phyloP scores from a whole-genome alignment of 2,329 filamentous ascomycete species.

The Aspergillus sp. region DNA sequence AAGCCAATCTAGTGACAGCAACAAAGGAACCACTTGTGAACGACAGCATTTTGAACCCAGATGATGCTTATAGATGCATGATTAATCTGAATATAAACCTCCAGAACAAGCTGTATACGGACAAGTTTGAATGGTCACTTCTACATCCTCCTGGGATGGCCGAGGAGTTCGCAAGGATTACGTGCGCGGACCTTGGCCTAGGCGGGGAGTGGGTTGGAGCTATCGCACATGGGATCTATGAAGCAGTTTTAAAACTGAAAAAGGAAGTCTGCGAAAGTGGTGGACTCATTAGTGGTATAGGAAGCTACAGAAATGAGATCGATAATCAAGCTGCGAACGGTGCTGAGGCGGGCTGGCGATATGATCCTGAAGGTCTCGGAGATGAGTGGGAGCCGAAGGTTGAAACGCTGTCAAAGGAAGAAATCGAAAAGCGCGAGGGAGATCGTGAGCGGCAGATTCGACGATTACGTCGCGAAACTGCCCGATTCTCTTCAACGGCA shows the following conservation, averaged over 20 bases:
- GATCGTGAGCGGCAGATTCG: slow-evolving; percentile 90
- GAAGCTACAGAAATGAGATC: slow-evolving; percentile 67
- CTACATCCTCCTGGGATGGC: slow-evolving; percentile 88
- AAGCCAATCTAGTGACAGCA: slow-evolving; percentile 26
- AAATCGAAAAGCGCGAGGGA: slow-evolving; percentile 95
- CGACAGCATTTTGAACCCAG: slow-evolving; percentile 77
- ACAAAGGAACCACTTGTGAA: slow-evolving; percentile 50
- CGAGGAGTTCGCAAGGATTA: slow-evolving; percentile 87
- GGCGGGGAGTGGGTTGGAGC: slow-evolving; percentile 91
- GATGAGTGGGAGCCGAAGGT: slow-evolving; percentile 83
- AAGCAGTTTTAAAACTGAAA: slow-evolving; percentile 86
- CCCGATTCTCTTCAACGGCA: slow-evolving; percentile 82
- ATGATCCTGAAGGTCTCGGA: slow-evolving; percentile 85
- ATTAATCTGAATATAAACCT: slow-evolving; percentile 89
- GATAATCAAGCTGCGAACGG: slow-evolving; percentile 83
- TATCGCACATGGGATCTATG: slow-evolving; percentile 95
- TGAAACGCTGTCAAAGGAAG: slow-evolving; percentile 82
- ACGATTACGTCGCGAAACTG: slow-evolving; percentile 83
- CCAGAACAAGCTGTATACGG: slow-evolving; percentile 86
- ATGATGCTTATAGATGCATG: slow-evolving; percentile 93
- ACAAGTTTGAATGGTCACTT: slow-evolving; percentile 97
- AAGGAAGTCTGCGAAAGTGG: slow-evolving; percentile 95
- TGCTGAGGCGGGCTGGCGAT: slow-evolving; percentile 90
- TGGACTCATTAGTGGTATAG: slow-evolving; percentile 74
- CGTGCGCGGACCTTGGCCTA: slow-evolving; percentile 87